A percentile compares a stretch with the other conserved stretches of the same genome.
phyloP scores from a whole-genome alignment of 257 asterid genomes.

The Anisodus tanguticus region DNA sequence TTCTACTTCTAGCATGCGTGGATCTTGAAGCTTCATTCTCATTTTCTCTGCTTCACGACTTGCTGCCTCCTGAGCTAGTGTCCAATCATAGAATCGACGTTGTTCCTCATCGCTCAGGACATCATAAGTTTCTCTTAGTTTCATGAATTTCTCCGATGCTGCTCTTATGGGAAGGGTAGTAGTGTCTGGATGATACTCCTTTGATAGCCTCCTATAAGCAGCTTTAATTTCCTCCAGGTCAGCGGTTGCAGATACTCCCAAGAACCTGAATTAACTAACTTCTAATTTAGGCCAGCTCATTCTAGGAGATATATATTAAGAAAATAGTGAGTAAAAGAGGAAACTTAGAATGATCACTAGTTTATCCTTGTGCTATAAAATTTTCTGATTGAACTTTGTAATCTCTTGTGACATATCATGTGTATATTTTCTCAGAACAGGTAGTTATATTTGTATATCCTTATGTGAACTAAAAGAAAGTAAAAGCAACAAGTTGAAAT shows the following conservation, averaged over 20 bases:
- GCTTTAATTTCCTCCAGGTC: conserved; percentile 84
- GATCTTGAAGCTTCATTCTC: conserved; percentile 76
- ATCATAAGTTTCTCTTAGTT: conserved; percentile 62
- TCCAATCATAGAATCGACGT: conserved; percentile 82
- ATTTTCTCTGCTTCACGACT: conserved; percentile 80
- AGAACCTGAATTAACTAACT: conserved; percentile 54
- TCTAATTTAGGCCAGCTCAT: too few species aligned
- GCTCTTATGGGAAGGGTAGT: conserved; percentile 83
- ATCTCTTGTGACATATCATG: not conserved
- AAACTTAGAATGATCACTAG: not conserved
- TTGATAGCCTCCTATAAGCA: conserved; percentile 76
- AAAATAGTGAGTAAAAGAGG: too few species aligned
- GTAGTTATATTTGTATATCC: not conserved
- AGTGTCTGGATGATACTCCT: conserved; percentile 96
- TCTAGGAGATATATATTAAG: too few species aligned
- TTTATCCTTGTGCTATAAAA: not conserved
- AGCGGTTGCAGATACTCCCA: conserved; percentile 74
- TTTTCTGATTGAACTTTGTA: not conserved
- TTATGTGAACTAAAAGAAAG: not conserved
- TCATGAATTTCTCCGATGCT: conserved; percentile 87
- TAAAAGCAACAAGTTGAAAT: not conserved
- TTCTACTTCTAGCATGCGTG: conserved; percentile 58
- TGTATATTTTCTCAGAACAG: not conserved
- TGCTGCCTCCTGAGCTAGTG: conserved; percentile 83
- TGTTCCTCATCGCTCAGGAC: conserved; percentile 69